Percentiles rank a stretch among this genome's conserved stretches.
Evolutionary conservation across 2,329 filamentous ascomycete species (phyloP).

Genomic region (Penicillium sp.): DNA sequence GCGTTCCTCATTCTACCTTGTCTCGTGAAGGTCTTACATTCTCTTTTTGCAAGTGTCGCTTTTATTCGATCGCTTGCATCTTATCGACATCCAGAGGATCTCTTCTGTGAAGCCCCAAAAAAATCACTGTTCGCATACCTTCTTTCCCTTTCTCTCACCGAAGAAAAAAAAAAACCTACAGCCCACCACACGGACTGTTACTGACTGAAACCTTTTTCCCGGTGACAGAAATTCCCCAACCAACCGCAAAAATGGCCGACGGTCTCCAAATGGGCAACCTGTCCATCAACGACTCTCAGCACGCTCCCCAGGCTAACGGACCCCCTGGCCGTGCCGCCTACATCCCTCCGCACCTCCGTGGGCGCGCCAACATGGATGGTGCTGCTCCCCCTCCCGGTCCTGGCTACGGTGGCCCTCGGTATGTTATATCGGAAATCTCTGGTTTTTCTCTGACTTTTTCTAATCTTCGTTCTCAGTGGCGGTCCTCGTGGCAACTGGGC

Average conservation of each 20-base stretch:
- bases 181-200: neutral
- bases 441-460: conserved; percentile 3
- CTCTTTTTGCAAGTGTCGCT: conserved; percentile 10
- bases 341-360: conserved; percentile 68
- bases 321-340: conserved; percentile 63
- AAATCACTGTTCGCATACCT: conserved; percentile 19
- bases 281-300: conserved; percentile 64
- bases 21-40: conserved; percentile 19
- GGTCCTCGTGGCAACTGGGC: conserved; percentile 54
- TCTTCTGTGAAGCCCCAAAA: conserved; percentile 20
- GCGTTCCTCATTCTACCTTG: conserved; percentile 25
- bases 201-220: conserved; percentile 14
- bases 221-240: conserved; percentile 14
- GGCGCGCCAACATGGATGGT: conserved; percentile 46
- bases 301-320: conserved; percentile 55
- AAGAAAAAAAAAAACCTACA: conserved; percentile 4
- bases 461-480: conserved; percentile 29
- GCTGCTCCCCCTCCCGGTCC: conserved; percentile 36
- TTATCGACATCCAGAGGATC: conserved; percentile 12
- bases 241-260: conserved; percentile 44
- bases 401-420: conserved; percentile 43
- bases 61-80: conserved; percentile 11
- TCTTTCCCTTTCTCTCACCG: neutral
- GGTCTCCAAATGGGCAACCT: conserved; percentile 46
- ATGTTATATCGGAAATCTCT: conserved; percentile 23